Conservation (phyloP, 73 alveolate species). For the Paraurostyla sp. region DNA sequence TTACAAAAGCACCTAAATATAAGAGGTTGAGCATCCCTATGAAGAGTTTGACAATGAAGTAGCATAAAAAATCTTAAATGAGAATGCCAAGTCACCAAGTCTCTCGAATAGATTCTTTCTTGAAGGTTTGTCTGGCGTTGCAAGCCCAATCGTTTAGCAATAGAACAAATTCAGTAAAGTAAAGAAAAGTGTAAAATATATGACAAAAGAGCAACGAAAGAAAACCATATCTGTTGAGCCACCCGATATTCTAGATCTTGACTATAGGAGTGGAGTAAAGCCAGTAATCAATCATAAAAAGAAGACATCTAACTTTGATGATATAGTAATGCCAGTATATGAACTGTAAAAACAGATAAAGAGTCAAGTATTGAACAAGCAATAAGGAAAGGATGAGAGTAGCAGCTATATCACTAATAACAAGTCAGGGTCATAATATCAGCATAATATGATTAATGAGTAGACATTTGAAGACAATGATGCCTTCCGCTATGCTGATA, state of each 20-base stretch:
- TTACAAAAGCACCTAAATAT: neutral
- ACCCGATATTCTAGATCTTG: slow-evolving; percentile 21
- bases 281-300: neutral
- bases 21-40: slow-evolving; percentile 44
- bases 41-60: slow-evolving; percentile 16
- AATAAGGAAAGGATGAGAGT: neutral
- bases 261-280: neutral
- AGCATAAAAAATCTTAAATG: neutral
- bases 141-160: neutral
- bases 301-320: neutral
- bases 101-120: slow-evolving; percentile 11
- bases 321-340: slow-evolving; percentile 6
- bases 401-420: neutral
- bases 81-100: neutral
- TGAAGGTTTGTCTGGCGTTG: slow-evolving; percentile 12
- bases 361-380: neutral
- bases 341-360: neutral
- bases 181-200: slow-evolving; percentile 17
- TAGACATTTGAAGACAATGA: neutral
- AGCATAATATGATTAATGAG: neutral
- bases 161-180: neutral
- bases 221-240: slow-evolving; percentile 45
- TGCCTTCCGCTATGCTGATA: slow-evolving; percentile 8
- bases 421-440: neutral
- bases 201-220: slow-evolving; percentile 28